Conservation (phyloP, 306 rosid species). For the Inga oerstediana region DNA sequence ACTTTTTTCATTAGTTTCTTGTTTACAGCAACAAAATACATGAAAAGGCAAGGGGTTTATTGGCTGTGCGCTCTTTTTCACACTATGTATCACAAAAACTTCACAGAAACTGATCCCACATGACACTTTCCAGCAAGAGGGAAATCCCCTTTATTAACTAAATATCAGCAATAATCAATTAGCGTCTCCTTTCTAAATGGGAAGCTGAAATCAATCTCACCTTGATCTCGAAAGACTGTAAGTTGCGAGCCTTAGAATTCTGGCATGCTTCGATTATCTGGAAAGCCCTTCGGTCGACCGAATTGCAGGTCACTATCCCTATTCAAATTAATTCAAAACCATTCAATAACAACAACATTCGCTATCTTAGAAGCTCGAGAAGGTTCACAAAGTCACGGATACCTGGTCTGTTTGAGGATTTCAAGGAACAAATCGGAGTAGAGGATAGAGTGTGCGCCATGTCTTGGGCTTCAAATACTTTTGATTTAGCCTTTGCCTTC, state of each 20-base stretch:
- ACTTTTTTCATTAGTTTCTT: background rate
- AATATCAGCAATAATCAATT: background rate
- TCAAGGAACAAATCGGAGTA: constrained; percentile 62
- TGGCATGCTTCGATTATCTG: constrained; percentile 52
- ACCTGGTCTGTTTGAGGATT: constrained; percentile 77
- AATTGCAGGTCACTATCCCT: constrained; percentile 54
- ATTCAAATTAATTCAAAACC: constrained; percentile 17
- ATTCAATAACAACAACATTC: constrained; percentile 10
- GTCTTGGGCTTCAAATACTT: background rate
- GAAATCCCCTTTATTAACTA: background rate
- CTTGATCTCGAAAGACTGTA: constrained; percentile 75
- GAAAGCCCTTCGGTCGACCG: constrained; percentile 54
- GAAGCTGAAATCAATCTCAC: constrained; percentile 44
- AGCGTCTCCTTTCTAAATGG: constrained; percentile 10
- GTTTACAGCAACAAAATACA: background rate
- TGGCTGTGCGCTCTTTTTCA: background rate
- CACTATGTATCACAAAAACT: background rate
- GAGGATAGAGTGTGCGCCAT: constrained; percentile 67
- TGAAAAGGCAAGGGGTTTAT: background rate
- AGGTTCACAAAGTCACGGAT: constrained; percentile 5
- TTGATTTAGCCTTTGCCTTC: background rate
- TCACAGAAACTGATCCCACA: background rate
- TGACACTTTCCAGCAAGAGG: background rate
- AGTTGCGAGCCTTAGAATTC: constrained; percentile 57
- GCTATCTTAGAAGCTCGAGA: constrained; percentile 8